Evolutionary conservation across 1,139 yeast genomes (phyloP).

Genomic region (Lodderomyces oxycetoniae): DNA sequence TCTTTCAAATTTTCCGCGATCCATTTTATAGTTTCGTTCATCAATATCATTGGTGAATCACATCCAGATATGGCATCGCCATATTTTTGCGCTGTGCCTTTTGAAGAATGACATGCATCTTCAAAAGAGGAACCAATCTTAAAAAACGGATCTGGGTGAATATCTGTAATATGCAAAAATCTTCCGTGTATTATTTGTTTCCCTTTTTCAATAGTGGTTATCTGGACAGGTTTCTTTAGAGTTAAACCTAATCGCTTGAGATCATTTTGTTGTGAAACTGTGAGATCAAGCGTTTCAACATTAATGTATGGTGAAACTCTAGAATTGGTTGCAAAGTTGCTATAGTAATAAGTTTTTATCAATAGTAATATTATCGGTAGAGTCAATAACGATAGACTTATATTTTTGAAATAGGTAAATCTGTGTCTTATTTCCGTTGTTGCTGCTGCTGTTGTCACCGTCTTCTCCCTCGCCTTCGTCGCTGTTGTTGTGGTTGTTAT

Average conservation of each 20-base stretch:
- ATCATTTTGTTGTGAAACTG: constrained; percentile 10
- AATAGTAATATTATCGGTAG: neutral
- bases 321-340: no score
- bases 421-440: no score
- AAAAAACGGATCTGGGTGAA: constrained; percentile 80
- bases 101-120: constrained; percentile 55
- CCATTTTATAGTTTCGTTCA: constrained; percentile 66
- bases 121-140: constrained; percentile 46
- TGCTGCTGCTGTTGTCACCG: no score
- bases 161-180: constrained; percentile 78
- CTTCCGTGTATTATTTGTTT: constrained; percentile 53
- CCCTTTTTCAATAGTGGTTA: constrained; percentile 23
- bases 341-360: no score
- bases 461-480: no score
- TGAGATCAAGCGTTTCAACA: constrained; percentile 9
- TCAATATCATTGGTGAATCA: constrained; percentile 58
- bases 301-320: constrained; percentile 1
- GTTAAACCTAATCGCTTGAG: constrained; percentile 22
- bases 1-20: constrained; percentile 57
- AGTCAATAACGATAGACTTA: neutral
- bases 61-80: constrained; percentile 78
- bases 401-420: neutral
- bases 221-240: constrained; percentile 27
- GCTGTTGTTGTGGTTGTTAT: no score
- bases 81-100: constrained; percentile 54